Evolutionary conservation across 2,329 filamentous ascomycete genomes (phyloP), one percentile per base, ranked within the genome.

Genomic region (Ceratocystis alfenasii): DNA sequence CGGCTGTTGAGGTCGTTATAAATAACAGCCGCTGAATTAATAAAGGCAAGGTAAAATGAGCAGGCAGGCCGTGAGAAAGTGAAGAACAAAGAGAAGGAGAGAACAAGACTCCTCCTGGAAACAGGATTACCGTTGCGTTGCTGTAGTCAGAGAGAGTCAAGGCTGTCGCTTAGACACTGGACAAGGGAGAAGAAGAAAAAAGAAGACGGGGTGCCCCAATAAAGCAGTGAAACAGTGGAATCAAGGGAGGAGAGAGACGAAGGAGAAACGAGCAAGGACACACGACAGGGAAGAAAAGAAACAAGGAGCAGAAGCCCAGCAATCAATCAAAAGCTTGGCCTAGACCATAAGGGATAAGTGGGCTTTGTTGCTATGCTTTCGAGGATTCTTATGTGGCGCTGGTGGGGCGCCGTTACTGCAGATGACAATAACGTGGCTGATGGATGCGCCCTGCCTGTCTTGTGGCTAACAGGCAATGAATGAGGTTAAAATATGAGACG

Each of bases 81-180:
- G 12, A 12, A 41, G 36, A 41, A 41, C 15, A 41, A 41, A 41
- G 36, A 41, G 36, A 41, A 41, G 33, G 33, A 60, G 22, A 60
- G 33, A 60, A 60, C 28, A 60, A 30, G n/a, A 60, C 28, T 60
- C 33, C 25, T 60, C 33, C 28, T 60, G 25, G 55, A 17, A 60
- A 50, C 48, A 30, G 53, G 8, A 57, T 57, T 57, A 28, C 22
- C 30, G 36, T 46, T 63, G 61, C 22, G 36, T 46, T 63, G 61
- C 22, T 63, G 33, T 44, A 63, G 41, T 48, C 62, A 41, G 55
- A 53, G 48, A 41, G 55, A 53, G 48, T 36, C 62, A n/a, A 63
- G 46, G 62, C 45, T 30, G 30, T 53, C 45, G 45, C 30, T 62
- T 41, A 62, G 41, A 62, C n/a, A 41, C 17, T n/a, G 15, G 59